Evolutionary conservation across 2,329 filamentous ascomycete genomes (phyloP).

Genomic region (Didymella glomerata): DNA sequence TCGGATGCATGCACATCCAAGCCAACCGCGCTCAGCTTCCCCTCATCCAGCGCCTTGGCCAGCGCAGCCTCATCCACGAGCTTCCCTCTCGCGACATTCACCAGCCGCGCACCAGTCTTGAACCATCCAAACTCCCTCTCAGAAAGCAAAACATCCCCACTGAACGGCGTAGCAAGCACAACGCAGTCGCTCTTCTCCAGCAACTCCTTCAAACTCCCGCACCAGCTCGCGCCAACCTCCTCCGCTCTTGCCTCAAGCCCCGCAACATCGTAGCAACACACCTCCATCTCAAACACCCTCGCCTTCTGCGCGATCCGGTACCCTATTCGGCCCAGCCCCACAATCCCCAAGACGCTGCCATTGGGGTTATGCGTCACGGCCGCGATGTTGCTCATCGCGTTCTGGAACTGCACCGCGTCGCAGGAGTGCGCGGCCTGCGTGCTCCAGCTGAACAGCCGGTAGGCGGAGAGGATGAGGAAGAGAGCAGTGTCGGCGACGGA

Average conservation of each 20-base stretch:
- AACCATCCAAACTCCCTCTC: conserved; percentile 59
- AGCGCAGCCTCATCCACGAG: conserved; percentile 72
- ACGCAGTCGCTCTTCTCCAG: conserved; percentile 66
- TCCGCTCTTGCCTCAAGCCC: conserved; percentile 59
- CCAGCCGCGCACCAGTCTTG: conserved; percentile 65
- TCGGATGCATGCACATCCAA: conserved; percentile 72
- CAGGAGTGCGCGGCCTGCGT: conserved; percentile 63
- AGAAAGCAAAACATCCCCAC: conserved; percentile 60
- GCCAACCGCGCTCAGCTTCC: conserved; percentile 61
- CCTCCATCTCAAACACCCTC: conserved; percentile 70
- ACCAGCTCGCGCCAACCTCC: conserved; percentile 62
- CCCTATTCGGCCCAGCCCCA: conserved; percentile 71
- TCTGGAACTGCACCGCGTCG: conserved; percentile 58
- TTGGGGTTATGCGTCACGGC: conserved; percentile 70
- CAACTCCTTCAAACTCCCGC: conserved; percentile 61
- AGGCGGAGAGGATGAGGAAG: conserved; percentile 73
- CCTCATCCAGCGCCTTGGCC: conserved; percentile 64
- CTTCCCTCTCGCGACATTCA: conserved; percentile 72
- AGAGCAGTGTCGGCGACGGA: conserved; percentile 76
- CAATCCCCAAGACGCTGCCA: conserved; percentile 68
- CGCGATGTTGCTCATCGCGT: conserved; percentile 69
- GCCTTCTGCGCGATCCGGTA: conserved; percentile 65
- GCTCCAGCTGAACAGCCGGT: conserved; percentile 73
- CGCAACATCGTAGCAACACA: conserved; percentile 69
- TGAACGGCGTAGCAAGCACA: conserved; percentile 68